phyloP scores from a whole-genome alignment of 1,139 yeast genomes.

The Candida sanyaensis region DNA sequence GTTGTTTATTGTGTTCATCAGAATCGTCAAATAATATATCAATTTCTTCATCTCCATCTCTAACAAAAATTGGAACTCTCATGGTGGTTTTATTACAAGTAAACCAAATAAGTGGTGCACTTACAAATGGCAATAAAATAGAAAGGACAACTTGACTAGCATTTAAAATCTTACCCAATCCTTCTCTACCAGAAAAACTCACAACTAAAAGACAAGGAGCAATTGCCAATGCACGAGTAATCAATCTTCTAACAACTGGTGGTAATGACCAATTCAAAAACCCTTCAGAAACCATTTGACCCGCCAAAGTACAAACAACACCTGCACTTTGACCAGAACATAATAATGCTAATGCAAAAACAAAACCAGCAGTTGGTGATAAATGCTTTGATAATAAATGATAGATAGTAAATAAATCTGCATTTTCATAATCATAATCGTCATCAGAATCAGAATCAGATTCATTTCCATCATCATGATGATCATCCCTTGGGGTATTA shows the following conservation, averaged over 20 bases:
- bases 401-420: slow-evolving; percentile 86
- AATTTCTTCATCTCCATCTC: slow-evolving; percentile 33
- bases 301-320: slow-evolving; percentile 95
- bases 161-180: slow-evolving; percentile 78
- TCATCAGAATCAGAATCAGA: slow-evolving; percentile 49
- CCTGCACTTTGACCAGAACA: slow-evolving; percentile 99
- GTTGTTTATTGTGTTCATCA: slow-evolving; percentile 17
- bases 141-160: slow-evolving; percentile 88
- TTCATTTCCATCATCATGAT: slow-evolving; percentile 44
- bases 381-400: slow-evolving; percentile 69
- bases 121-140: slow-evolving; percentile 80
- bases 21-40: slow-evolving; percentile 22
- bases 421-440: slow-evolving; percentile 53
- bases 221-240: slow-evolving; percentile 84
- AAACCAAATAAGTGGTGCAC: slow-evolving; percentile 87
- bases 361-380: slow-evolving; percentile 89
- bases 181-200: slow-evolving; percentile 76
- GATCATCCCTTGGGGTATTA: slow-evolving; percentile 14
- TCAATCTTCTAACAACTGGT: slow-evolving; percentile 82
- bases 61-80: slow-evolving; percentile 59
- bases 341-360: slow-evolving; percentile 87
- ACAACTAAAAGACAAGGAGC: slow-evolving; percentile 88
- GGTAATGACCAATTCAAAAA: slow-evolving; percentile 82
- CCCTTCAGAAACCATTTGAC: slow-evolving; percentile 96
- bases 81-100: slow-evolving; percentile 74